Conservation (phyloP, 129 eudicot genomes). For the Centella asiatica region DNA sequence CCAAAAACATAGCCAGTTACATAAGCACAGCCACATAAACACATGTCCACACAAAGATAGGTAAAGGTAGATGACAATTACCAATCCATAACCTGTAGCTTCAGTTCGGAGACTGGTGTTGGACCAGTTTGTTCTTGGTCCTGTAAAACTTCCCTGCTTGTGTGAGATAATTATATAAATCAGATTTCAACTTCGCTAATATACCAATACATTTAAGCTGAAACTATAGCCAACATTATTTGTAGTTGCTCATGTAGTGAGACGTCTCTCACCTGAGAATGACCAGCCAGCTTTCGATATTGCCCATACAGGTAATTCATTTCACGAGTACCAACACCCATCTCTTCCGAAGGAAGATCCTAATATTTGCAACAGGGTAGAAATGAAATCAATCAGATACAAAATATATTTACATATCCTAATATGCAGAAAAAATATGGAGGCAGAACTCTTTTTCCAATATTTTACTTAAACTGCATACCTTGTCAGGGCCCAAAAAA, state of each 20-base stretch:
- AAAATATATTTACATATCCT: background rate
- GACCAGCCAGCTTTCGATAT: conserved; percentile 78
- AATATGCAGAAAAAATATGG: background rate
- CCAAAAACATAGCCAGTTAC: background rate
- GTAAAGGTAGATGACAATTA: conserved; percentile 17
- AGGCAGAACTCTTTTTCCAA: too few relatives aligned
- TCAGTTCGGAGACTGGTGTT: conserved; percentile 94
- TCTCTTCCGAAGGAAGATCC: conserved; percentile 99
- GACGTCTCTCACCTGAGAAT: conserved; percentile 67
- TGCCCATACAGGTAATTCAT: conserved; percentile 95
- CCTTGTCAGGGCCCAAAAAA: conserved; percentile 95
- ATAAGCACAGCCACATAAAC: background rate
- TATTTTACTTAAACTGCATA: conserved; percentile 14
- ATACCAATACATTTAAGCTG: too few relatives aligned
- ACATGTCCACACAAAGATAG: background rate
- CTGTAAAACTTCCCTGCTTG: conserved; percentile 91
- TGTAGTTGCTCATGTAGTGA: background rate
- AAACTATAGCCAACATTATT: background rate
- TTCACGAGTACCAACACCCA: conserved; percentile 97
- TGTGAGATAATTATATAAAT: background rate
- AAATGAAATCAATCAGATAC: background rate
- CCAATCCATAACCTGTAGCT: conserved; percentile 98
- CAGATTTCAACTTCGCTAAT: background rate
- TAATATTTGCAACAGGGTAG: conserved; percentile 18
- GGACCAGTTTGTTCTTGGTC: conserved; percentile 89